Evolutionary conservation across 495 filamentous ascomycete genomes (phyloP), one percentile per base, ranked within the genome.

Genomic region (Lepidopterella palustris): DNA sequence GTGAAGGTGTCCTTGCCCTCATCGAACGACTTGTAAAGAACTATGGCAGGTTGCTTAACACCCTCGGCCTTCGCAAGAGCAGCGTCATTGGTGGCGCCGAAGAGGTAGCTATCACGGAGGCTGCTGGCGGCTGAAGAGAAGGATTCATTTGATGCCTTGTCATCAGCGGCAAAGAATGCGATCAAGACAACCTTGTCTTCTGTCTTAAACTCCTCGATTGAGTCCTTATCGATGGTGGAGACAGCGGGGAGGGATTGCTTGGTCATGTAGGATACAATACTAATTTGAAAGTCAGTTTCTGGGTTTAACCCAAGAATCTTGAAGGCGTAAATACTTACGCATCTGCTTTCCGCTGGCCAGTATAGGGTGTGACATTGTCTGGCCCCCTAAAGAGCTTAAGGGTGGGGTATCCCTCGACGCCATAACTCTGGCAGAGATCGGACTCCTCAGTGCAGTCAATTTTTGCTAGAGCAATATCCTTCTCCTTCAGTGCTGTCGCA

Each of bases 21-120:
- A 70, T 99, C 93, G 64, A 97, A 99, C 39, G 87, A 79, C 82
- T 99, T 99, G 86, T 97, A 97, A 51, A 99, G 82, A 60, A 97
- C 89, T 61, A 99, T 77, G 3, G 88, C 87, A 48, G 93, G 93
- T 65, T 86, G 81, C 66, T 83, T 87, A 66, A 92, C 90, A 69
- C 86, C 91, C 77, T 95, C 93, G 26, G 87, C 82, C 80, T 95
- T 85, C 59, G 93, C 93, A 65, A 99, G 77, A 45, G 78, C 82
- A 45, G 85, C 82, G 71, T 99, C 93, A 68, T 76, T 87, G 69
- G 84, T 89, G 42, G 89, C 82, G 58, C 87, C 93, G 71, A 97
- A 99, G 49, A 96, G 88, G 77, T 87, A 96, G 76, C 82, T 86
- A 67, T 99, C 93, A 24, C 93, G 84, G 65, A 92, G 82, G 53